phyloP scores from a whole-genome alignment of 106 monocot species.

The Acorus gramineus region DNA sequence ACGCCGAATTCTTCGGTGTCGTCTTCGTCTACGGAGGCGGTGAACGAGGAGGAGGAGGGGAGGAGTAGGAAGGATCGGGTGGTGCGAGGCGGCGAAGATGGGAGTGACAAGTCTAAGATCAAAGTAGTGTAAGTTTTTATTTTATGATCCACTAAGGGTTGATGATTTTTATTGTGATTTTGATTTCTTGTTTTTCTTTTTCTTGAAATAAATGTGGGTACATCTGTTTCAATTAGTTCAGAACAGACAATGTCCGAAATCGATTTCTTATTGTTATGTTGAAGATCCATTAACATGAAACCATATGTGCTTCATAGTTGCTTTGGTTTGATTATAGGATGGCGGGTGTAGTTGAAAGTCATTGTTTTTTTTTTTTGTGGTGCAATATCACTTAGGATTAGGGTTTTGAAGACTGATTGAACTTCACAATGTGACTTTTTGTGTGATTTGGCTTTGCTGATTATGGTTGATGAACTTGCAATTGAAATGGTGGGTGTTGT shows the following conservation, averaged over 20 bases:
- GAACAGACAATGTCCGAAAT: neutral
- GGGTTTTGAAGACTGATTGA: neutral
- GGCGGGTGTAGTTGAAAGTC: no score
- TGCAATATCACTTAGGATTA: neutral
- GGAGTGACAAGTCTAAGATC: slow-evolving; percentile 39
- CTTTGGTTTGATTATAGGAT: neutral
- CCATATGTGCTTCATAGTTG: neutral
- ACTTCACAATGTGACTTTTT: no score
- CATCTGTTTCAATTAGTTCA: neutral
- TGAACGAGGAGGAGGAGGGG: slow-evolving; percentile 25
- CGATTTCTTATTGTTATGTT: neutral
- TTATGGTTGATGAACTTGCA: no score
- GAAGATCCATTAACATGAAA: no score
- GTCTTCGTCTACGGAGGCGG: slow-evolving; percentile 59
- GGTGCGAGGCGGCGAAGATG: slow-evolving; percentile 9
- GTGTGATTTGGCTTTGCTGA: no score
- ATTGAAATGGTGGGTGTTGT: no score
- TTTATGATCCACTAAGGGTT: neutral
- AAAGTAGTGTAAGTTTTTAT: slow-evolving; percentile 48
- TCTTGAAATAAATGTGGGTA: neutral
- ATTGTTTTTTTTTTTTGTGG: slow-evolving; percentile 1
- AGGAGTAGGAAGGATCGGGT: slow-evolving; percentile 33
- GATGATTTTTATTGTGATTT: neutral
- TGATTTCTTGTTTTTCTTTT: neutral
- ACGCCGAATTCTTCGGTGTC: slow-evolving; percentile 77